Evolutionary conservation across 2,329 filamentous ascomycete genomes (phyloP), one percentile per base, ranked within the genome.

Genomic region (Periconia sp.): DNA sequence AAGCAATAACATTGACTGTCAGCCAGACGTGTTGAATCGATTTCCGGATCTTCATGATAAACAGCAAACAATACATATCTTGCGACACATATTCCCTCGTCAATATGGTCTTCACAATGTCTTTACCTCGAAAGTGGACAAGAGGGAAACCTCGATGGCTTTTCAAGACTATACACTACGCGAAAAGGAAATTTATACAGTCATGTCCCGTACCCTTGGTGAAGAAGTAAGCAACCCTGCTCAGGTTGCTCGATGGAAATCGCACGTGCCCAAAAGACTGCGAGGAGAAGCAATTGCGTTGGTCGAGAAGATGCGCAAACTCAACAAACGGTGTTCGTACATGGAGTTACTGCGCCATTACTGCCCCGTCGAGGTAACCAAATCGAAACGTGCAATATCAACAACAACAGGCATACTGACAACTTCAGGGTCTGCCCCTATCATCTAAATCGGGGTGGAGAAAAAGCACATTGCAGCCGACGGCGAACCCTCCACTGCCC

Each of bases 11-110:
- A 45, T 11, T 15, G 19, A 19, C 33, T 10, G 30, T 14, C 31
- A 6, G 18, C 15, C 50, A 95, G 91, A 97, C 77, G 85, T 92
- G 2, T 74, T 97, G 20, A 96, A 94, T 67, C 85, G 91, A 19
- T 89, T 82, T 59, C 74, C 81, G 35, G 65, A 81, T 63, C 55
- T 72, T 41, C 57, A 76, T 37, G 76, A 83, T 62, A 64, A 77
- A 1, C 66, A 74, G 13, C 82, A 88, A 57, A 89, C 86, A 0
- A 67, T 85, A 11, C 90, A 89, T 61, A 75, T 96, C 18, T 85
- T 96, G 83, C 94, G 93, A 79, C 93, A 97, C 72, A 86, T 99
- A 1, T 99, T 99, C 63, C 94, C 94, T 31, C 82, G 88, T 11
- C 92, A 97, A 66, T 97, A 96, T 66, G 85, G 85, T 14, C 77